Evolutionary conservation across 2,329 filamentous ascomycete genomes (phyloP).

Genomic region (Huntiella omanensis): DNA sequence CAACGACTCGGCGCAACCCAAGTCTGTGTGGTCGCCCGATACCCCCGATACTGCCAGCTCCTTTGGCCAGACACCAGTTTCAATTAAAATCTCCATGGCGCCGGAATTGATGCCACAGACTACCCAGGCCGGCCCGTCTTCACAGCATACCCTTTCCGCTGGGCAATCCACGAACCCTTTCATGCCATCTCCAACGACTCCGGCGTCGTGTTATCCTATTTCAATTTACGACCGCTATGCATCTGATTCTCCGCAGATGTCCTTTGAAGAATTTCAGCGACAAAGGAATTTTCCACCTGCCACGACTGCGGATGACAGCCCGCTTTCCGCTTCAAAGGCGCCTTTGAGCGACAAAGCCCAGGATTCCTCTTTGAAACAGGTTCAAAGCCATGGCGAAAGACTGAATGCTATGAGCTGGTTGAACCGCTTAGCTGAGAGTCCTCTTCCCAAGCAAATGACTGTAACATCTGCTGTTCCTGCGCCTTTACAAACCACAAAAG

Average conservation of each 20-base stretch:
- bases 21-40: constrained; percentile 35
- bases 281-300: not conserved
- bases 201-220: constrained; percentile 8
- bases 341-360: constrained; percentile 1
- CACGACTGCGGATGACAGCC: too few species aligned
- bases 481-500: not conserved
- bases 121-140: too few species aligned
- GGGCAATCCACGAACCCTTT: constrained; percentile 2
- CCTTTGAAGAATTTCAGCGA: not conserved
- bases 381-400: constrained; percentile 2
- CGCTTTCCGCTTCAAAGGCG: not conserved
- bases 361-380: constrained; percentile 1
- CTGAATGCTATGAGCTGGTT: constrained; percentile 6
- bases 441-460: constrained; percentile 4
- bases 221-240: constrained; percentile 9
- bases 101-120: not conserved
- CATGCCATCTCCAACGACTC: not conserved
- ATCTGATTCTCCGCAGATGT: constrained; percentile 4
- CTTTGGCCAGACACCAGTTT: constrained; percentile 14
- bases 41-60: constrained; percentile 32
- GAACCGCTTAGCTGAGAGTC: constrained; percentile 8
- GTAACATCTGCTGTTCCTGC: constrained; percentile 4
- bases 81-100: constrained; percentile 3
- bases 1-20: constrained; percentile 2
- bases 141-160: not conserved